Percentiles rank a stretch among this genome's conserved stretches.
Evolutionary conservation across 352 stramenopile genomes (phyloP).

Genomic region (Saprolegnia diclina): DNA sequence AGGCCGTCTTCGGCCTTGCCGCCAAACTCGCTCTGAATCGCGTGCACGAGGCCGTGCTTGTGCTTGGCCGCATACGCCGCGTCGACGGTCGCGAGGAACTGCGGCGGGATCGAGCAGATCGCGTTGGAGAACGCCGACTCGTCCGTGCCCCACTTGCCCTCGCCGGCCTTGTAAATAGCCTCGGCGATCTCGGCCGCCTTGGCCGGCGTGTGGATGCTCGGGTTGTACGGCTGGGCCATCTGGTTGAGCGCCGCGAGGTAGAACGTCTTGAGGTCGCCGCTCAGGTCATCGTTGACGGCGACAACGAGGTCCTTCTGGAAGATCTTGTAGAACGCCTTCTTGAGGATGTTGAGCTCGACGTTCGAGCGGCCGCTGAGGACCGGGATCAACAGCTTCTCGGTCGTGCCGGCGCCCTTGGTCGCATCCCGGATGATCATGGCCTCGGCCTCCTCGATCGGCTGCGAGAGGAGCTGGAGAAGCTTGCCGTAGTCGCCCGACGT

Average conservation of each 20-base stretch:
- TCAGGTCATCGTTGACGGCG: slow-evolving; percentile 55
- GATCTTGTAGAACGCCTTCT: slow-evolving; percentile 68
- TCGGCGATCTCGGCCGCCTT: slow-evolving; percentile 50
- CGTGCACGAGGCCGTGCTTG: slow-evolving; percentile 48
- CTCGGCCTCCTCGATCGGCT: slow-evolving; percentile 52
- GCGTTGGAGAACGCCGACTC: slow-evolving; percentile 60
- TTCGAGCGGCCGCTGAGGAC: slow-evolving; percentile 65
- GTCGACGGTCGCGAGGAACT: slow-evolving; percentile 52
- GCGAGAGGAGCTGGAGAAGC: slow-evolving; percentile 48
- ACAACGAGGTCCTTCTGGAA: slow-evolving; percentile 66
- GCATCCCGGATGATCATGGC: slow-evolving; percentile 54
- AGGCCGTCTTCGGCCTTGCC: slow-evolving; percentile 54
- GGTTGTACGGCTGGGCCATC: too few relatives aligned
- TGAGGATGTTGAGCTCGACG: slow-evolving; percentile 65
- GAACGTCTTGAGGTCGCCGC: slow-evolving; percentile 66
- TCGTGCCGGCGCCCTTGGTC: slow-evolving; percentile 45
- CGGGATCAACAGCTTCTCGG: slow-evolving; percentile 58
- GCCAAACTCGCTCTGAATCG: slow-evolving; percentile 60
- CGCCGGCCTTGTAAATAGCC: slow-evolving; percentile 59
- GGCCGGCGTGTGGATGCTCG: too few relatives aligned
- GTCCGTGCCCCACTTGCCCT: slow-evolving; percentile 70
- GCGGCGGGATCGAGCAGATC: too few relatives aligned
- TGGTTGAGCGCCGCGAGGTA: too few relatives aligned
- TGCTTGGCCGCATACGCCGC: slow-evolving; percentile 64
- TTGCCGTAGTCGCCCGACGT: slow-evolving; percentile 58